Evolutionary conservation across 2,329 filamentous ascomycete species (phyloP), one percentile per base, ranked within the genome.

Genomic region (Sporothrix brasiliensis): DNA sequence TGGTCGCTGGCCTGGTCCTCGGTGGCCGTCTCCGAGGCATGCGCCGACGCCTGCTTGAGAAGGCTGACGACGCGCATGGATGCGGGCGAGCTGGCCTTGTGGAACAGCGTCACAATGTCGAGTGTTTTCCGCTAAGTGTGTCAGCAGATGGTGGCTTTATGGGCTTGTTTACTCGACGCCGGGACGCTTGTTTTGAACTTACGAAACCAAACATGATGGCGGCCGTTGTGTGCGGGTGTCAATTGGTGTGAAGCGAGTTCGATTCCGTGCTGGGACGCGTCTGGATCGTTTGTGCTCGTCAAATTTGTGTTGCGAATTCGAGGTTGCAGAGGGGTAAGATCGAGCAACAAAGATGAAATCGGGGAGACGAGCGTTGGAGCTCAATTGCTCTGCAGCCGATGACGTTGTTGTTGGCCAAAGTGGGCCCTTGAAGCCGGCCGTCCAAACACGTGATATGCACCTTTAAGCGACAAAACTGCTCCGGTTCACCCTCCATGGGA

Each of bases 71-170:
- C 91, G 72, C 91, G 88, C 67, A 88, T 84, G 3, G 94, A 97
- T 74, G 90, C 85, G 27, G 91, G 87, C 69, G 87, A 87, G 76
- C 85, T 86, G 71, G 94, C 88, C 80, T 92, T 92, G 87, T 97
- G 94, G 86, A 98, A 99, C 84, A 99, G 90, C 73, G 94, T 98
- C 79, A 98, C 88, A 75, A 97, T 92, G 84, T 98, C 94, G 80
- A 92, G 87, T 75, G 91, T 87, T 85, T 93, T 94, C 81, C 85
- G 87, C 91, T 93, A 77, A 1, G 13, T 14, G 34, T 56, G 49
- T 67, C 41, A 67, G 63, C 24, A 5, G 11, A 7, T 24, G 60
- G 50, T 19, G 24, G 39, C 34, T 41, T 44, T 19, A 9, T 2
- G 52, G 16, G 11, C 14, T 39, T 50, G 4, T 19, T 21, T 30